These are phyloP conservation scores for Trichoderma sp. DNA, from an alignment of 2,329 filamentous ascomycete genomes.

Conservation along the genomic window DNA sequence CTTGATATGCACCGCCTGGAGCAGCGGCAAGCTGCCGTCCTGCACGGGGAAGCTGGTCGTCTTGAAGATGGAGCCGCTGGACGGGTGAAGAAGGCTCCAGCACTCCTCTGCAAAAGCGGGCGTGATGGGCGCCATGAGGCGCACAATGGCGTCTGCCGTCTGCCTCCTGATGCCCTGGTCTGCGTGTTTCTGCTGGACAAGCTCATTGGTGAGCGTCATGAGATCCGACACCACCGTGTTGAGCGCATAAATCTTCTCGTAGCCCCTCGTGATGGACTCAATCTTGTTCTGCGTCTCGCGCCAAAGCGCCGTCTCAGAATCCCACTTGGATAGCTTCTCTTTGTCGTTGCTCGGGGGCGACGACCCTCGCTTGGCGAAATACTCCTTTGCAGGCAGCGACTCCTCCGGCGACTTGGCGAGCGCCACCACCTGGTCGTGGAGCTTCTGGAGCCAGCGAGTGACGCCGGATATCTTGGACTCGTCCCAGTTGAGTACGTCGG, in stretches of 20 bases:
- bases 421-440: constrained; percentile 56
- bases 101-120: constrained; percentile 80
- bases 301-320: constrained; percentile 55
- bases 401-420: constrained; percentile 23
- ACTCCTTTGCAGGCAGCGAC: constrained; percentile 28
- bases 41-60: constrained; percentile 56
- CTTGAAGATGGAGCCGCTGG: constrained; percentile 40
- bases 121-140: constrained; percentile 74
- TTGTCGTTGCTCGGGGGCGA: constrained; percentile 21
- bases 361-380: constrained; percentile 36
- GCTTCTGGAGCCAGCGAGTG: constrained; percentile 71
- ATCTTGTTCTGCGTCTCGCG: constrained; percentile 67
- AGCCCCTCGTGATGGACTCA: constrained; percentile 62
- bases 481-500: constrained; percentile 84
- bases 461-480: constrained; percentile 77
- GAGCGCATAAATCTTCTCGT: constrained; percentile 69
- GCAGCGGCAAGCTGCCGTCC: constrained; percentile 49
- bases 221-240: constrained; percentile 83
- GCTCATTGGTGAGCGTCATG: constrained; percentile 73
- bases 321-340: constrained; percentile 38
- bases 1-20: constrained; percentile 48
- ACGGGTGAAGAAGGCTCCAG: constrained; percentile 59
- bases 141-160: constrained; percentile 57
- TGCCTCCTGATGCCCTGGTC: constrained; percentile 45
- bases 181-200: constrained; percentile 46